Evolutionary conservation across 2,329 filamentous ascomycete species (phyloP).

Genomic region (Exophiala xenobiotica): DNA sequence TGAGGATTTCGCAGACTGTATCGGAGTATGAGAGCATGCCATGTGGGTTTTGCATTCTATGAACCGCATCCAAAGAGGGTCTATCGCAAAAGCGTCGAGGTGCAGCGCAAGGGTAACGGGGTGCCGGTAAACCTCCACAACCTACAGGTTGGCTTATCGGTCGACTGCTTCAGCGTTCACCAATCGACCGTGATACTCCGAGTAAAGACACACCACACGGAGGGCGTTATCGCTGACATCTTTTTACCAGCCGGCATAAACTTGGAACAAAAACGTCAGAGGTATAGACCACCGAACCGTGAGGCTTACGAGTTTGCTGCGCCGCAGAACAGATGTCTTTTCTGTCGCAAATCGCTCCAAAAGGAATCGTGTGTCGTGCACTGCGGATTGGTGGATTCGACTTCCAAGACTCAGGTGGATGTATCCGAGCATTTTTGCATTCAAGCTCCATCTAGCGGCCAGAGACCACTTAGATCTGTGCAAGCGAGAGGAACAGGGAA

Average conservation of each 20-base stretch:
- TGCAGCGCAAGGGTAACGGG: too few relatives aligned
- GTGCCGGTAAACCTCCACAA: too few relatives aligned
- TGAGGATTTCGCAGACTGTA: background rate
- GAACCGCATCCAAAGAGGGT: too few relatives aligned
- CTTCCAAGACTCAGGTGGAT: background rate
- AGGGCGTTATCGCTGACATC: too few relatives aligned
- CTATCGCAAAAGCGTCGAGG: too few relatives aligned
- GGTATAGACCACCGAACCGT: background rate
- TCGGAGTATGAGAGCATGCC: too few relatives aligned
- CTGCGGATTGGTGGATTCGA: background rate
- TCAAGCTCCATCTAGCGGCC: background rate
- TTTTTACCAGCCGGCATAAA: background rate
- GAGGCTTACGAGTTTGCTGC: too few relatives aligned
- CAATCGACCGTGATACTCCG: too few relatives aligned
- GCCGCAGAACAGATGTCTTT: background rate
- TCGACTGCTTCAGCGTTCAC: too few relatives aligned
- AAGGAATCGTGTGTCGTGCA: slow-evolving; percentile 2
- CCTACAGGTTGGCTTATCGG: too few relatives aligned
- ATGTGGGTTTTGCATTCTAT: too few relatives aligned
- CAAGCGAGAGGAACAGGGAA: background rate
- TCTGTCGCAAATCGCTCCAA: slow-evolving; percentile 11
- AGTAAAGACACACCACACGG: too few relatives aligned
- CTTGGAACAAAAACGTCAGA: background rate
- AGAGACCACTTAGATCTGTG: background rate
- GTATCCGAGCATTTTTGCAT: background rate